Evolutionary conservation across 371 early-diverging fungal species (phyloP), one percentile per base, ranked within the genome.

Genomic region (Lichtheimia ornata): DNA sequence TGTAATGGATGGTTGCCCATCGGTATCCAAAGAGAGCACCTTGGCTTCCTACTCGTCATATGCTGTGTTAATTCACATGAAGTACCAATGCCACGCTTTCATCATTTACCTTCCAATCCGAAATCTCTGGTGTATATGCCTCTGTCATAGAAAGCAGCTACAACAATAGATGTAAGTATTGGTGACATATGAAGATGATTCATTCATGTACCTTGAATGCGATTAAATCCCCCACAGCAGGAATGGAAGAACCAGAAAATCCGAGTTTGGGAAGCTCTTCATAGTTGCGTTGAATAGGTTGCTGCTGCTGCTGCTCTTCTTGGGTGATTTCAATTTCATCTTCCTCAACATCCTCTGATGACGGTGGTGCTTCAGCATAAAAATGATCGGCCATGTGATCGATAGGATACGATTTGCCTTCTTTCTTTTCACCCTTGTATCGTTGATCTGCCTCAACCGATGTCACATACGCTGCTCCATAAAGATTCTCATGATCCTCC

Each of bases 381-480:
- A 47, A 47, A 11, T 47, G 22, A 47, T n/a, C n/a, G 18, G 5
- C 18, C 18, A 47, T 22, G 5, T 47, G 47, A 22, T 47, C 18
- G n/a, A 47, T 22, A 22, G 47, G 47, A 17, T 47, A 47, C 11
- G n/a, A 7, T 18, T n/a, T 47, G 18, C 3, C 5, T 7, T 17
- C 22, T 11, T 47, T 47, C 22, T 47, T n/a, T 47, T 47, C 47
- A 18, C 47, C 47, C 14, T 47, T 22, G 22, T 47, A 47, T 5
- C 18, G n/a, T 5, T n/a, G 47, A 47, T 47, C 47, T 47, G 47
- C 47, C 11, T 47, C 47, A 5, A 47, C 11, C 1, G 22, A n/a
- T 47, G 47, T 47, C 47, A 47, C 18, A 47, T 47, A 47, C 2
- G 47, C 47, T n/a, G 47, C 47, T n/a, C 47, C 47, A 17, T 47